Percentiles rank a stretch among this genome's conserved stretches.
These are phyloP conservation scores for Geotrichum ghanense DNA, from an alignment of 805 yeast species.

Conservation along the genomic window DNA sequence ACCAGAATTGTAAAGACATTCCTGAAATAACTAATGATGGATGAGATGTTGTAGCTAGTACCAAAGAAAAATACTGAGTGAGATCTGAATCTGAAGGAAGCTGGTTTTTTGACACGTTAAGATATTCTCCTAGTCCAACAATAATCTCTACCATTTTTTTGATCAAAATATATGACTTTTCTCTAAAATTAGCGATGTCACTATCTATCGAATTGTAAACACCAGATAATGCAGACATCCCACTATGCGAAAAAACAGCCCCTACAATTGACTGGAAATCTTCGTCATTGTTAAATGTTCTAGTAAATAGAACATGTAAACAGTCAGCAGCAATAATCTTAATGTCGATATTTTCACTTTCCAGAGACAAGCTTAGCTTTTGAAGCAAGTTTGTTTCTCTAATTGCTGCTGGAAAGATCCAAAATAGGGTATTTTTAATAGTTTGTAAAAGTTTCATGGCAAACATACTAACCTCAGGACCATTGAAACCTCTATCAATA, in stretches of 20 bases:
- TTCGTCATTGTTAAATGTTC: conserved; percentile 50
- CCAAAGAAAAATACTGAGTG: conserved; percentile 56
- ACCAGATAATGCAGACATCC: conserved; percentile 54
- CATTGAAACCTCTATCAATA: conserved; percentile 22
- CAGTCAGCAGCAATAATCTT: conserved; percentile 84
- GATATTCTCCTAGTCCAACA: conserved; percentile 71
- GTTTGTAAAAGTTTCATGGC: conserved; percentile 65
- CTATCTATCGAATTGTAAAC: conserved; percentile 47
- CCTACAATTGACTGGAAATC: conserved; percentile 77
- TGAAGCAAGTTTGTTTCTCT: conserved; percentile 53
- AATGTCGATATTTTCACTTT: conserved; percentile 41
- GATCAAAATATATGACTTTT: conserved; percentile 63
- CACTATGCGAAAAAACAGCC: conserved; percentile 59
- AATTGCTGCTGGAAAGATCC: conserved; percentile 76
- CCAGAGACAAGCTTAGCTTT: conserved; percentile 47
- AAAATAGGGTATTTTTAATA: conserved; percentile 78
- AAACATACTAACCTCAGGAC: conserved; percentile 32
- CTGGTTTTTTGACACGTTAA: conserved; percentile 36
- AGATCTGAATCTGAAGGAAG: conserved; percentile 49
- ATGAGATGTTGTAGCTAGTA: conserved; percentile 70
- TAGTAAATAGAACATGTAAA: conserved; percentile 75
- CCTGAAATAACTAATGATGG: conserved; percentile 86
- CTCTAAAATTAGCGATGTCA: conserved; percentile 59
- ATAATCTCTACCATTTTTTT: conserved; percentile 92
- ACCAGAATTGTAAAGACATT: conserved; percentile 88